Percentiles rank a stretch among this genome's conserved stretches.
These are phyloP conservation scores for Suhomyces coccinellae DNA, from an alignment of 1,139 yeast species.

Conservation along the genomic window DNA sequence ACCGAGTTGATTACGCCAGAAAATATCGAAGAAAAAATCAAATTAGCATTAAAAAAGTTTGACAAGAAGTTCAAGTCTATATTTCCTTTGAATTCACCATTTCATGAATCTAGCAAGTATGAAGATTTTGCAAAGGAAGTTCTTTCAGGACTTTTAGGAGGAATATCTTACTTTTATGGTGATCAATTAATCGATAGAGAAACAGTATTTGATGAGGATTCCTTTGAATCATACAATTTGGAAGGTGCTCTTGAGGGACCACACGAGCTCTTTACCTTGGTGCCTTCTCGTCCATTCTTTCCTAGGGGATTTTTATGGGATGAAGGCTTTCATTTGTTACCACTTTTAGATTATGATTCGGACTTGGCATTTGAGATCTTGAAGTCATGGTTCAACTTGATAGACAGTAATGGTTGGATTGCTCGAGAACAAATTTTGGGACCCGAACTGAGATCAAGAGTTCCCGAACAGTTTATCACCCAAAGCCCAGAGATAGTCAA, in stretches of 20 bases:
- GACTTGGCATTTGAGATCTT: conserved; percentile 80
- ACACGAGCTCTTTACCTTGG: conserved; percentile 70
- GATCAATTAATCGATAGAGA: conserved; percentile 78
- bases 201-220: conserved; percentile 65
- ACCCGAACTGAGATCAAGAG: conserved; percentile 83
- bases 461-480: conserved; percentile 76
- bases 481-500: conserved; percentile 93
- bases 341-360: conserved; percentile 78
- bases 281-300: conserved; percentile 91
- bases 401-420: conserved; percentile 94
- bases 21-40: conserved; percentile 42
- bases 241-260: conserved; percentile 64
- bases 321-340: conserved; percentile 92
- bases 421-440: conserved; percentile 96
- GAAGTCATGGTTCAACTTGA: conserved; percentile 82
- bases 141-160: conserved; percentile 83
- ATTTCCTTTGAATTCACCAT: conserved; percentile 61
- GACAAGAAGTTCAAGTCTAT: conserved; percentile 55
- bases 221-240: conserved; percentile 55
- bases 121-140: conserved; percentile 70
- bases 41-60: conserved; percentile 40
- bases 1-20: conserved; percentile 43
- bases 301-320: conserved; percentile 99
- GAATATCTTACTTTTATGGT: conserved; percentile 89
- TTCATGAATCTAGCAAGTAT: conserved; percentile 43